Evolutionary conservation across 192 early-diverging fungal genomes (phyloP), one percentile per base, ranked within the genome.

Genomic region (Backusella westeae): DNA sequence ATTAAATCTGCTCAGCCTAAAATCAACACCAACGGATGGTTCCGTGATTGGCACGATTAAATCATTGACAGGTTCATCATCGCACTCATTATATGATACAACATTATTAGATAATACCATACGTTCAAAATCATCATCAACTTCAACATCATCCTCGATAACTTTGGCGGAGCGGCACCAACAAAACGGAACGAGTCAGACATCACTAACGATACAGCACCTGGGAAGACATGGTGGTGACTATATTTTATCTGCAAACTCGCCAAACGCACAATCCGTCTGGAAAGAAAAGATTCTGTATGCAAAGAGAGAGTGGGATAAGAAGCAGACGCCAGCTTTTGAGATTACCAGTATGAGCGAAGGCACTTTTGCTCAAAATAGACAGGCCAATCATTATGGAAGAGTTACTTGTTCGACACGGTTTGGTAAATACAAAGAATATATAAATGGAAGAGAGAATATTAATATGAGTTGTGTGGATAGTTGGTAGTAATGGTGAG

Each of bases 241-340:
- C 0, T 82, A 87, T 53, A 91, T 91, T 0, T 77, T 99, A 56
- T 90, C 90, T 66, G 91, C 93, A 2, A 83, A 73, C 8, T 41
- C 35, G 4, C 38, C 59, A 42, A 67, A 41, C 19, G 38, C 36
- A 46, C 41, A 29, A 17, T 86, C 34, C 89, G 88, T 91, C 29
- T 99, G 97, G 97, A 87, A 89, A 66, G 91, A 93, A 59, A 89
- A 90, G 52, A 94, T 99, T 67, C 76, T 86, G 42, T 82, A 89
- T 42, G 88, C 91, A 71, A 89, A 90, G 68, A 65, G 19, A 0
- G 46, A 34, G 0, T 68, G 73, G 36, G 69, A 78, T 29, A 29
- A 83, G 6, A 72, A 73, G 14, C 78, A 81, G 0, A 67, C 78
- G 56, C 36, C 77, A 52, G 69, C 80, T 41, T 86, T 92, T 83